phyloP scores from a whole-genome alignment of 73 alveolate species.

The Tetrahymena borealis region DNA sequence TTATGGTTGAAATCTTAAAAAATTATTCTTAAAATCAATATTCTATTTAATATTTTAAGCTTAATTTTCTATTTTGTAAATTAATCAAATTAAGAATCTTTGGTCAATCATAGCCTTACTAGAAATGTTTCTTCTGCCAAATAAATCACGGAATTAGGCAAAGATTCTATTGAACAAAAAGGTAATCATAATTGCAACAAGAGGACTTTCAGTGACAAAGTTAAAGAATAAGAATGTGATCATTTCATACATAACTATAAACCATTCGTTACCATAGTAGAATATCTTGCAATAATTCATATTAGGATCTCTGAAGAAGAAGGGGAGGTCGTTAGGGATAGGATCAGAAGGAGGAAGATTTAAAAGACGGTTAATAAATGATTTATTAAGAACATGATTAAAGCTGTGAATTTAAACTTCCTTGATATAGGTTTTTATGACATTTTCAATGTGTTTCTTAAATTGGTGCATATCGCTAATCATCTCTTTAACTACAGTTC shows the following conservation, averaged over 20 bases:
- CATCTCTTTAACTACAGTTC: not conserved
- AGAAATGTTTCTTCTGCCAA: constrained; percentile 66
- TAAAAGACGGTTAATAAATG: not conserved
- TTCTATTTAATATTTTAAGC: not conserved
- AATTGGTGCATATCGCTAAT: not conserved
- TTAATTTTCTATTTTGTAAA: not conserved
- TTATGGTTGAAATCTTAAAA: not conserved
- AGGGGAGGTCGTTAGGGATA: constrained; percentile 57
- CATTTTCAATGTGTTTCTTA: not conserved
- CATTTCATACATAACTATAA: constrained; percentile 54
- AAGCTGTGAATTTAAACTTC: not conserved
- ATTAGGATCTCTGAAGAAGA: constrained; percentile 74
- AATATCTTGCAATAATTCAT: constrained; percentile 56
- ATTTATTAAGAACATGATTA: not conserved
- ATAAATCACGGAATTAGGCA: constrained; percentile 46
- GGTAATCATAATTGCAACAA: constrained; percentile 60
- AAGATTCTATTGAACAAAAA: constrained; percentile 54
- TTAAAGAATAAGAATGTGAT: constrained; percentile 56
- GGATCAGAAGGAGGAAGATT: not conserved
- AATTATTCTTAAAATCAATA: not conserved
- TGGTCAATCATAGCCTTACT: constrained; percentile 69
- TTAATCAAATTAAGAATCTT: constrained; percentile 58
- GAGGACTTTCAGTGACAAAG: constrained; percentile 21
- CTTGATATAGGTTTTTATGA: not conserved
- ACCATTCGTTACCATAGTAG: constrained; percentile 74